Evolutionary conservation across 805 yeast genomes (phyloP).

Genomic region (Metschnikowia picachoensis): DNA sequence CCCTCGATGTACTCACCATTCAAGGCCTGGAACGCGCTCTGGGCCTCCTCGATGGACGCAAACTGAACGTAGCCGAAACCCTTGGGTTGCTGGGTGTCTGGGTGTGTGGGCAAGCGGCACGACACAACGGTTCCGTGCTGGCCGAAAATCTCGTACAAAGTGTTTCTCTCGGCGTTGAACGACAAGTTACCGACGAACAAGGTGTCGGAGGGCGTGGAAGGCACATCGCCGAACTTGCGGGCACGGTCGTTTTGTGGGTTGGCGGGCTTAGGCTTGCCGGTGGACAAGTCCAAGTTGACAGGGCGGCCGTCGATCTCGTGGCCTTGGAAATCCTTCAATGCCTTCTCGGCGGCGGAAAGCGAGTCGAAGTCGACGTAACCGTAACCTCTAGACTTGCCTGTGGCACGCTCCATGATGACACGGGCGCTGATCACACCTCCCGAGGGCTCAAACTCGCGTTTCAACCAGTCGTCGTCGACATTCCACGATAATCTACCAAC

Average conservation of each 20-base stretch:
- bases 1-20: constrained; percentile 89
- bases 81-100: constrained; percentile 98
- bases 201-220: constrained; percentile 92
- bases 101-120: constrained; percentile 95
- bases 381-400: constrained; percentile 94
- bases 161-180: constrained; percentile 82
- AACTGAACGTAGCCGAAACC: constrained; percentile 98
- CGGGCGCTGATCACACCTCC: constrained; percentile 89
- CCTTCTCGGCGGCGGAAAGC: constrained; percentile 78
- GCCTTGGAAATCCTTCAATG: constrained; percentile 81
- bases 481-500: constrained; percentile 98
- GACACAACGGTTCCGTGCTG: constrained; percentile 79
- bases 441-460: constrained; percentile 72
- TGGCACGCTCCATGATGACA: constrained; percentile 88
- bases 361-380: constrained; percentile 93
- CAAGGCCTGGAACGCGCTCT: constrained; percentile 78
- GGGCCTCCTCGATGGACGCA: constrained; percentile 82
- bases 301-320: constrained; percentile 96
- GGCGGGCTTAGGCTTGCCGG: constrained; percentile 68
- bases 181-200: constrained; percentile 94
- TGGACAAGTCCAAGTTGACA: constrained; percentile 88
- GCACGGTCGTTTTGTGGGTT: constrained; percentile 70
- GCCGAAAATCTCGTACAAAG: constrained; percentile 67
- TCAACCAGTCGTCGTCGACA: constrained; percentile 92
- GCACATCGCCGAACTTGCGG: constrained; percentile 81